Conservation (phyloP, 2,329 filamentous ascomycete genomes). For the Diaporthe citrichinensis region DNA sequence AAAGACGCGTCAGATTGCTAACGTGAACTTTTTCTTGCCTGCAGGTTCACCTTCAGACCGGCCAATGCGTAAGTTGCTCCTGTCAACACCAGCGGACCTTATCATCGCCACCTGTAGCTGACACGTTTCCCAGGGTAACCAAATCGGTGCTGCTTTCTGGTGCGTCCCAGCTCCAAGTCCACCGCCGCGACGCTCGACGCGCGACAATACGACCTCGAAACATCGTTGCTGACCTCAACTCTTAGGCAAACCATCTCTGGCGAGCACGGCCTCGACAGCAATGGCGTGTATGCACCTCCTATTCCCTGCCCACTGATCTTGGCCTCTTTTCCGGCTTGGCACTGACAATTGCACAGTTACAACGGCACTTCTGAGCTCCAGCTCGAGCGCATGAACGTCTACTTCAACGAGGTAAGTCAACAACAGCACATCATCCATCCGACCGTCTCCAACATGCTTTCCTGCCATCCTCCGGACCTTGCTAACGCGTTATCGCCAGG, state of each 20-base stretch:
- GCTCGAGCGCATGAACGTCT: constrained; percentile 99
- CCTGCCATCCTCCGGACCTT: background rate
- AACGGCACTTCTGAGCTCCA: constrained; percentile 98
- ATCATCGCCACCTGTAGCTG: constrained; percentile 27
- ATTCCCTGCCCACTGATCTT: background rate
- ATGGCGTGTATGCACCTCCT: constrained; percentile 82
- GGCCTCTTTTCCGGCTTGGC: constrained; percentile 6
- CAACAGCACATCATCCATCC: no score
- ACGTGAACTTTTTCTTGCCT: constrained; percentile 62
- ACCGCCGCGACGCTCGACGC: constrained; percentile 18
- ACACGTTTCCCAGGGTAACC: constrained; percentile 83
- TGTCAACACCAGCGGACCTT: constrained; percentile 18
- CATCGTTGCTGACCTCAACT: constrained; percentile 54
- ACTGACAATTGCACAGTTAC: constrained; percentile 73
- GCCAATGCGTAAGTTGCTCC: constrained; percentile 86
- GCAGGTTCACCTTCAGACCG: constrained; percentile 99
- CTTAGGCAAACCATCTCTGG: constrained; percentile 84
- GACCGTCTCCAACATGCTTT: background rate
- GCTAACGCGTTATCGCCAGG: constrained; percentile 65
- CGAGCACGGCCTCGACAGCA: constrained; percentile 97
- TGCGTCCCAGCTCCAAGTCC: constrained; percentile 61
- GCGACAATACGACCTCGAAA: constrained; percentile 27
- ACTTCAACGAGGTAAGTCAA: constrained; percentile 82
- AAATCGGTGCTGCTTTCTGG: constrained; percentile 99
- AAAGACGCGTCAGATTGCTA: constrained; percentile 60